Evolutionary conservation across 345 rosid genomes (phyloP).

Genomic region (Ailanthus altissimus): DNA sequence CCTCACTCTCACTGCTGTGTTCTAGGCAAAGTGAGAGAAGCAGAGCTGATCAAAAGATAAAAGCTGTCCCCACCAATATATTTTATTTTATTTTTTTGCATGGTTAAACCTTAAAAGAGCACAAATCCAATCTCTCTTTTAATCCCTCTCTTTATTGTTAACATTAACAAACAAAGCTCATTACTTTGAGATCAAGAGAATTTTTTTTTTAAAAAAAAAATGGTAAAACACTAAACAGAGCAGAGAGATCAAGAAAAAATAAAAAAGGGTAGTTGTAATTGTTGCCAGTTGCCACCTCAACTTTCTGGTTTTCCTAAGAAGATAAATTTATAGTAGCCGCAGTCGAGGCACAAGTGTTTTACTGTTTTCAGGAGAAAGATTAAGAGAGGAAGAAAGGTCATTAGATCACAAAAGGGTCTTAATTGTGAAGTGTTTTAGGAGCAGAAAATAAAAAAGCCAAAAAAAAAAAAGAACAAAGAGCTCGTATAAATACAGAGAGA

Average conservation of each 20-base stretch:
- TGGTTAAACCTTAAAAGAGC: neutral
- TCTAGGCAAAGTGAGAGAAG: constrained; percentile 25
- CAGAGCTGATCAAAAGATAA: constrained; percentile 31
- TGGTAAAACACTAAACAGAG: neutral
- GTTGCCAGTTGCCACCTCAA: neutral
- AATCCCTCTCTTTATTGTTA: constrained; percentile 1
- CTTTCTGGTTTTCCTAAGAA: neutral
- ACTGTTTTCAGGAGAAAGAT: neutral
- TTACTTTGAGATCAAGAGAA: constrained; percentile 30
- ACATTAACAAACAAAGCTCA: constrained; percentile 25
- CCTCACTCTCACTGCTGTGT: constrained; percentile 30
- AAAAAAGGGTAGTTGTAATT: neutral
- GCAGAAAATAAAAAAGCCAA: constrained; percentile 13
- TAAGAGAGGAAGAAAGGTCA: constrained; percentile 3
- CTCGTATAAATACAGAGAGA: neutral
- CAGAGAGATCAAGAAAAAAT: constrained; percentile 30
- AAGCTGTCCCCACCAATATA: constrained; percentile 42
- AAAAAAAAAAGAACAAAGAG: neutral
- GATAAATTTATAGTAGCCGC: constrained; percentile 9
- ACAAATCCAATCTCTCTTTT: neutral
- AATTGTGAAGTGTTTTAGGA: constrained; percentile 9
- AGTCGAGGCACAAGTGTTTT: neutral
- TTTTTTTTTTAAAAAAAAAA: constrained; percentile 24
- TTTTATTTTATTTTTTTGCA: neutral
- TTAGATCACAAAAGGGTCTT: neutral